Base-by-base conservation (phyloP, 2,329 filamentous ascomycete genomes). In the Phaeosphaeria sp. region DNA sequence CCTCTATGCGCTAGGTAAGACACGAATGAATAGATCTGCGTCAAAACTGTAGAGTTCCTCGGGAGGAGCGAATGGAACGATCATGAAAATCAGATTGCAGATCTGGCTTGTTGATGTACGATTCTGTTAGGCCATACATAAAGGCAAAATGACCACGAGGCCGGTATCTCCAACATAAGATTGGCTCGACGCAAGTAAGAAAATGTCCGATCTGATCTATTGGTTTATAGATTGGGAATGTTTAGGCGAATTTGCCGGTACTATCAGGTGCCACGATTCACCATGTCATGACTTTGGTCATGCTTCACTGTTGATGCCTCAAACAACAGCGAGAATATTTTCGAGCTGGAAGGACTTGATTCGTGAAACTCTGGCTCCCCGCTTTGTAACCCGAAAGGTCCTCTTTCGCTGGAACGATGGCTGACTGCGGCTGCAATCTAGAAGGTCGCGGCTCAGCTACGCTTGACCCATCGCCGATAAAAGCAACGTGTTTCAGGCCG, bases 151-250 rank as follows among this genome's bases (percentile, higher is more conserved):
- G 47, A 41, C 46, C 21, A 46, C 47, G 30, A 41, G 52, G 46
- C 41, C 18, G 17, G 53, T 18, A 46, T 30, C 42, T 39, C 15
- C 30, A 5, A 17, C 36, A 3, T 17, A n/a, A 6, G 17, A 39
- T 39, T 39, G n/a, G 53, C 25, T 10, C 13, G 39, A 49, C 27
- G 53, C 58, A 61, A 13, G 55, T 53, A 46, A 61, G 46, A 58
- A 53, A 56, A 25, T 2, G 39, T 20, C 50, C 46, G 48, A n/a
- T 39, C 6, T 36, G 30, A 39, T 33, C n/a, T 43, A 54, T 52
- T 61, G 55, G 55, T 7, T 43, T 17, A 33, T 44, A 25, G 42
- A 47, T 47, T 30, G 21, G 44, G 44, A 27, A 30, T 27, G 15
- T n/a, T 30, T 47, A 47, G 15, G 44, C 44, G 44, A 47, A 47